Evolutionary conservation across 2,329 filamentous ascomycete species (phyloP).

Genomic region (Zymoseptoria brevis): DNA sequence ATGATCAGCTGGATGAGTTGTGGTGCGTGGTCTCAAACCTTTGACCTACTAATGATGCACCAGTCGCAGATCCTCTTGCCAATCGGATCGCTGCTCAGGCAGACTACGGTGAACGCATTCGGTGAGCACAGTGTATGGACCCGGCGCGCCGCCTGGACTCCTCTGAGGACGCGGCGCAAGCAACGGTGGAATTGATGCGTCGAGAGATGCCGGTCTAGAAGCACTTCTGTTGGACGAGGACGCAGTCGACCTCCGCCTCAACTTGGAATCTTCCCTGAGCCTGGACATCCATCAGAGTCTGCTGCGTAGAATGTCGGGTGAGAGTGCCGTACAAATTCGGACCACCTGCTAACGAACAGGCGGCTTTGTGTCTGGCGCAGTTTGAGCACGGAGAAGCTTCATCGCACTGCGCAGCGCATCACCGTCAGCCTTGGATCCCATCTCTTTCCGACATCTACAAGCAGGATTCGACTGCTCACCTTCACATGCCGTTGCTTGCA

Average conservation of each 20-base stretch:
- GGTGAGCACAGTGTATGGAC: conserved; percentile 20
- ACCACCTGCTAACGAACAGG: conserved; percentile 27
- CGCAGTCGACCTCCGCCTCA: conserved; percentile 13
- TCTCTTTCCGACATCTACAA: background rate
- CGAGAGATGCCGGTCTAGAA: conserved; percentile 13
- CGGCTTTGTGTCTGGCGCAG: conserved; percentile 24
- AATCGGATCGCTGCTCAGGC: conserved; percentile 15
- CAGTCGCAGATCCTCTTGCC: conserved; percentile 25
- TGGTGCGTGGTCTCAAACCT: background rate
- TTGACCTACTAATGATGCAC: conserved; percentile 23
- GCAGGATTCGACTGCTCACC: conserved; percentile 9
- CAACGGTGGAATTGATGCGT: conserved; percentile 6
- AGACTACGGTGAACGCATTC: conserved; percentile 20
- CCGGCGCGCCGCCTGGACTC: conserved; percentile 7
- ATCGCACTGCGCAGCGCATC: conserved; percentile 21
- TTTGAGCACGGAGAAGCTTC: conserved; percentile 27
- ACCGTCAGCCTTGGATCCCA: background rate
- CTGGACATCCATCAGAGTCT: background rate
- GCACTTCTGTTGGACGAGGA: conserved; percentile 11
- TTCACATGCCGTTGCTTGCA: conserved; percentile 29
- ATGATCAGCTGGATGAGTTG: background rate
- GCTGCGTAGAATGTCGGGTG: no score
- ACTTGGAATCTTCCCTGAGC: background rate
- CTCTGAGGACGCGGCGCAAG: conserved; percentile 6
- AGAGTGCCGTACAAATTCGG: conserved; percentile 14